Evolutionary conservation across 441 rosid genomes (phyloP).

Genomic region (Pelargonium cotyledonis): DNA sequence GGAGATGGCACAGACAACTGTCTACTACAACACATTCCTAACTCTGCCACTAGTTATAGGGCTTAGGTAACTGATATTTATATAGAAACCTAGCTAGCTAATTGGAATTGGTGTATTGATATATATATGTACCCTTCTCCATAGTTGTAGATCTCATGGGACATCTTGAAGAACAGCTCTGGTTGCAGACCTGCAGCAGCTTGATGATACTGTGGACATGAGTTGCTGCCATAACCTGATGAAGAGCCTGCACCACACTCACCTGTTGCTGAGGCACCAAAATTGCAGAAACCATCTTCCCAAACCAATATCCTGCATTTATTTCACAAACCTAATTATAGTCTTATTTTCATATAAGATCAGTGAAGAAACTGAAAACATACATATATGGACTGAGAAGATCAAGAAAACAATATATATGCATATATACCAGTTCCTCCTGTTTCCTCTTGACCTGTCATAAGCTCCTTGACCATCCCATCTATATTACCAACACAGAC

Average conservation of each 20-base stretch:
- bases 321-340: too few relatives aligned
- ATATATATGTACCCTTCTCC: slow-evolving; percentile 76
- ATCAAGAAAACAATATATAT: not conserved
- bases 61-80: too few relatives aligned
- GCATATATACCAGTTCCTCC: slow-evolving; percentile 82
- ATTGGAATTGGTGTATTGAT: too few relatives aligned
- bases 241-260: slow-evolving; percentile 16
- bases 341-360: too few relatives aligned
- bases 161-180: slow-evolving; percentile 97
- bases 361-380: too few relatives aligned
- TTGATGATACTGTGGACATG: slow-evolving; percentile 48
- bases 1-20: too few relatives aligned
- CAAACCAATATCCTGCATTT: slow-evolving; percentile 81
- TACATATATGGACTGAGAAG: not conserved
- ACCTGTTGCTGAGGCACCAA: slow-evolving; percentile 63
- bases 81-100: too few relatives aligned
- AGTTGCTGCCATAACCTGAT: slow-evolving; percentile 35
- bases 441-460: slow-evolving; percentile 94
- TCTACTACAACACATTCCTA: too few relatives aligned
- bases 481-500: slow-evolving; percentile 32
- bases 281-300: slow-evolving; percentile 99
- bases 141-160: slow-evolving; percentile 97
- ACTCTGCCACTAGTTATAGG: too few relatives aligned
- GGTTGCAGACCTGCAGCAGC: slow-evolving; percentile 63
- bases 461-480: slow-evolving; percentile 96